Base-by-base conservation (phyloP, 768 basidiomycete genomes). In the Amanita inopinata region DNA sequence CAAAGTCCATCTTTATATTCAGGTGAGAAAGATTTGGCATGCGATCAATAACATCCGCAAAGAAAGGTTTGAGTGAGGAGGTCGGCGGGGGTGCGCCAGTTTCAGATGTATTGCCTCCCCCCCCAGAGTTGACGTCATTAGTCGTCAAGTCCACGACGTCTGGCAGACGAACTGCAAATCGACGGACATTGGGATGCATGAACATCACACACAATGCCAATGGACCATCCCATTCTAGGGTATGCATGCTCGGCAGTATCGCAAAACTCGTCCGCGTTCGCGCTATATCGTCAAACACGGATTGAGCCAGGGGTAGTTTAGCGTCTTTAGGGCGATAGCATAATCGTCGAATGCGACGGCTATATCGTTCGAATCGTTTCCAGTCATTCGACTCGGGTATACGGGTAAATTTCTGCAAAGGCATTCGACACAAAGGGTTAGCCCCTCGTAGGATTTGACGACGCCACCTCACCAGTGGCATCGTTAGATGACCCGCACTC, bases 221-320 rank as follows among this genome's bases (percentile, higher is more conserved):
- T 0, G 55, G 44, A 2, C 55, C 62, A 22, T 55, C 52, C 77
- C 78, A 82, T 12, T 65, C 57, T 4, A 83, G 60, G 2, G 64
- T 62, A 30, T 69, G 66, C 45, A 78, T 58, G 49, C 71, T 71
- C 5, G 80, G 80, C 2, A 82, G 55, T 38, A 81, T 67, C 38
- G 70, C 62, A 22, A 78, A 52, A 8, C 61, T 64, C 0, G 71
- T 69, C 2, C 80, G 66, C 6, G 78, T 73, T 33, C 74, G 65
- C 0, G 75, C 74, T 5, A 80, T 63, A 40, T 73, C 72, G 53
- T 80, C 75, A 49, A 76, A 72, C 43, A 64, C 63, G 38, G 56
- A 56, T 17, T 56, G 57, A 43, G 54, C 17, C 55, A 18, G 17
- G 51, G 41, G 17, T 15, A 45, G 11, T 50, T 42, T n/a, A 47